These are phyloP conservation scores for Candida pseudocylindracea DNA, from an alignment of 1,139 yeast species.

Conservation along the genomic window DNA sequence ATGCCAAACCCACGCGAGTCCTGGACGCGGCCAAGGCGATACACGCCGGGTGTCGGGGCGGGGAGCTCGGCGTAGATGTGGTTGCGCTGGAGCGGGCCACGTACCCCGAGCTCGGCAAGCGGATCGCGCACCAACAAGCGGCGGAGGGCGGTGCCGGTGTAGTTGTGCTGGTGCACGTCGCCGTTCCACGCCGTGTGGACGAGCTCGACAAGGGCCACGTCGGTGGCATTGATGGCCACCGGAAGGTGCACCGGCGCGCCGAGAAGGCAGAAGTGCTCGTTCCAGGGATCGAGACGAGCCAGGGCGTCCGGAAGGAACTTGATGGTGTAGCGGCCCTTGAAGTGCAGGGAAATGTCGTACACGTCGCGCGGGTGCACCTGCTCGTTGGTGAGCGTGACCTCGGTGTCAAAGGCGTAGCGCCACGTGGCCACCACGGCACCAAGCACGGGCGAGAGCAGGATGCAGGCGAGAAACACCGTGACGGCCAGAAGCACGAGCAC, in stretches of 20 bases:
- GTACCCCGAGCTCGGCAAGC: no score
- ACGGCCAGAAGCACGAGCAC: slow-evolving; percentile 12
- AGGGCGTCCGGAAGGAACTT: slow-evolving; percentile 85
- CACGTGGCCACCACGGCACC: slow-evolving; percentile 14
- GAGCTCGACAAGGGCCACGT: slow-evolving; percentile 45
- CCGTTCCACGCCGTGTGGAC: slow-evolving; percentile 37
- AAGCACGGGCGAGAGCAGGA: slow-evolving; percentile 14
- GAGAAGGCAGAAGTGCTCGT: slow-evolving; percentile 32
- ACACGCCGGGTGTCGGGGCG: no score
- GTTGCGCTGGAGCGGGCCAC: no score
- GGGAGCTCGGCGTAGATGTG: no score
- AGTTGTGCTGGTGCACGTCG: slow-evolving; percentile 23
- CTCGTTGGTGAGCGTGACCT: slow-evolving; percentile 48
- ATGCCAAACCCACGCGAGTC: no score
- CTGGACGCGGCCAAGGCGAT: no score
- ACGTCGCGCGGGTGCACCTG: slow-evolving; percentile 17
- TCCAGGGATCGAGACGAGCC: slow-evolving; percentile 62
- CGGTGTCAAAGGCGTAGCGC: slow-evolving; percentile 28
- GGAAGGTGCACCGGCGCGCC: slow-evolving; percentile 26
- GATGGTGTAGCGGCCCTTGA: slow-evolving; percentile 69
- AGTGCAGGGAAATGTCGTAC: slow-evolving; percentile 46
- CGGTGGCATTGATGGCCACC: slow-evolving; percentile 63
- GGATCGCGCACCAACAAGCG: no score
- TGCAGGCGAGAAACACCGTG: slow-evolving; percentile 21
- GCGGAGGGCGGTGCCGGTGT: slow-evolving; percentile 30